Conservation (phyloP, 371 early-diverging fungal genomes). For the Gilbertella persicaria region DNA sequence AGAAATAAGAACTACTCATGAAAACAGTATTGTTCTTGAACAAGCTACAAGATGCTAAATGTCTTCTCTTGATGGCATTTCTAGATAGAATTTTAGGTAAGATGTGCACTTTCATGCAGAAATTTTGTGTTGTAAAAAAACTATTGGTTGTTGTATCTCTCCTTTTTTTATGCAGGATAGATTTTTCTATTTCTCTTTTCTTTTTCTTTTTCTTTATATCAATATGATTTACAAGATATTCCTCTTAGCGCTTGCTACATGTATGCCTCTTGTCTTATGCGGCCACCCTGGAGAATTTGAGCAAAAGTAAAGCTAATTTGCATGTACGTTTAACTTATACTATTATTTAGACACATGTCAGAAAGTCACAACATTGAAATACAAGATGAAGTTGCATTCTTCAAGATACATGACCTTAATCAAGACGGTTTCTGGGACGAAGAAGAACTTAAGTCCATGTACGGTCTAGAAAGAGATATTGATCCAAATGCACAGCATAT, state of each 20-base stretch:
- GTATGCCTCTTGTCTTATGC: not conserved
- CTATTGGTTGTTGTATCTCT: not conserved
- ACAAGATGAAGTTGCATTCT: constrained; percentile 38
- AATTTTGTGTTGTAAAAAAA: constrained; percentile 2
- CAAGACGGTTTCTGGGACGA: constrained; percentile 41
- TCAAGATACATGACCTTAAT: constrained; percentile 48
- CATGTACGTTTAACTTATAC: no score
- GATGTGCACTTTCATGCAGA: no score
- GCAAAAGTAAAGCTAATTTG: constrained; percentile 3
- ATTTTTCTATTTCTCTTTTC: not conserved
- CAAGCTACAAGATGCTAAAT: no score
- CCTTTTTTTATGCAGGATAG: not conserved
- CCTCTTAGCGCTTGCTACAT: not conserved
- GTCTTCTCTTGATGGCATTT: no score
- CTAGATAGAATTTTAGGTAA: no score
- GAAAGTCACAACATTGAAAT: constrained; percentile 39
- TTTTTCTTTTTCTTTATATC: not conserved
- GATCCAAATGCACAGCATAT: constrained; percentile 41
- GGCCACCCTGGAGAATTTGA: constrained; percentile 9
- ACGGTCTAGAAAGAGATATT: constrained; percentile 35
- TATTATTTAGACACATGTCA: constrained; percentile 33
- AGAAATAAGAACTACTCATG: no score
- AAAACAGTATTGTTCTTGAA: no score
- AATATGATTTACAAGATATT: not conserved
- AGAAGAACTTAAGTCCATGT: constrained; percentile 31